Evolutionary conservation across 2,329 filamentous ascomycete genomes (phyloP).

Genomic region (Aspergillus fijiensis): DNA sequence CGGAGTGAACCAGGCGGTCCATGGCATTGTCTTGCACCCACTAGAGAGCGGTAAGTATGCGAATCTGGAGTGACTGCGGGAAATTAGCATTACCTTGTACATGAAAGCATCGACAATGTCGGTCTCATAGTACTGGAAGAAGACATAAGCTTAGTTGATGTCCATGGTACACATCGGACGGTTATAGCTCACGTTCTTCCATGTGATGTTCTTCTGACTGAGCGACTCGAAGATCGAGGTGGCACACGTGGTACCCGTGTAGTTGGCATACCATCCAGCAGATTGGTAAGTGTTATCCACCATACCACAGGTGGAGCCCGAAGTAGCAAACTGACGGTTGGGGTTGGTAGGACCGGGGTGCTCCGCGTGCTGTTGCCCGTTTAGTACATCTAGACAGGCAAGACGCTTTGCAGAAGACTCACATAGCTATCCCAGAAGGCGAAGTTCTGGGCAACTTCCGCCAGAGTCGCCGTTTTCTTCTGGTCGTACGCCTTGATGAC

Average conservation of each 20-base stretch:
- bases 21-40: constrained; percentile 41
- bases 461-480: constrained; percentile 36
- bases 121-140: constrained; percentile 37
- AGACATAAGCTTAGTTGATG: not conserved
- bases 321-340: constrained; percentile 43
- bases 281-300: constrained; percentile 35
- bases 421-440: constrained; percentile 41
- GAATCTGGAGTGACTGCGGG: not conserved
- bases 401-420: constrained; percentile 4
- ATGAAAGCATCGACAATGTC: constrained; percentile 39
- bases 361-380: constrained; percentile 29
- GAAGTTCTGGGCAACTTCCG: constrained; percentile 39
- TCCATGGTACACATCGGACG: not conserved
- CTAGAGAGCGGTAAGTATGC: constrained; percentile 12
- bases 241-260: constrained; percentile 36
- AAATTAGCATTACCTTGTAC: constrained; percentile 28
- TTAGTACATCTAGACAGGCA: constrained; percentile 3
- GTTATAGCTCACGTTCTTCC: constrained; percentile 36
- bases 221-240: constrained; percentile 41
- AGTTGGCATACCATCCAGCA: constrained; percentile 34
- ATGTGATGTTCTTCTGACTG: constrained; percentile 36
- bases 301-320: constrained; percentile 36
- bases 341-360: constrained; percentile 44
- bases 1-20: constrained; percentile 31
- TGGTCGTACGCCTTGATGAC: constrained; percentile 41